These are phyloP conservation scores for Cinnamomum chago DNA, from an alignment of 164 flowering plant genomes.

Conservation along the genomic window DNA sequence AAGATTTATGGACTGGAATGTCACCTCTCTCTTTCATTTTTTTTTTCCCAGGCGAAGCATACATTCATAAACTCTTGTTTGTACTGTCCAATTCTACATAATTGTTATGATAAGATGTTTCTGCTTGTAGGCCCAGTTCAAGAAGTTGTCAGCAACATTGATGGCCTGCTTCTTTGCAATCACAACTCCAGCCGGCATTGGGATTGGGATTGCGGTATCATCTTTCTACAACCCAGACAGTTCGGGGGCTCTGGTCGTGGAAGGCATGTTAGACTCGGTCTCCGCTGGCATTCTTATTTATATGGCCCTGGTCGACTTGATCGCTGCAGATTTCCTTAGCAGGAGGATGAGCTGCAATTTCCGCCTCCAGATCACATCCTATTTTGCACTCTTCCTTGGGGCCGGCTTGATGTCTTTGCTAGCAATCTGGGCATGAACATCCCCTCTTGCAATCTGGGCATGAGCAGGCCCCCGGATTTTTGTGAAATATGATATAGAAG, in stretches of 20 bases:
- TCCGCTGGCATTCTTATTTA: conserved; percentile 90
- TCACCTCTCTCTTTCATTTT: background rate
- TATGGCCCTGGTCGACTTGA: conserved; percentile 91
- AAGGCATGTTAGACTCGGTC: conserved; percentile 69
- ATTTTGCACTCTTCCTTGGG: conserved; percentile 66
- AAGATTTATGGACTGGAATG: background rate
- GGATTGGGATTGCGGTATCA: conserved; percentile 53
- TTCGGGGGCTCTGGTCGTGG: conserved; percentile 57
- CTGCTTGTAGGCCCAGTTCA: conserved; percentile 48
- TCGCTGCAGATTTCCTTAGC: conserved; percentile 91
- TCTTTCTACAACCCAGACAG: conserved; percentile 69
- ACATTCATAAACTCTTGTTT: background rate
- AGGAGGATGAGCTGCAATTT: conserved; percentile 86
- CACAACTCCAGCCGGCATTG: conserved; percentile 77
- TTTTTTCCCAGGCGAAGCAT: background rate
- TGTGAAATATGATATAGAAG: background rate
- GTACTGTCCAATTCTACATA: background rate
- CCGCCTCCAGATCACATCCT: conserved; percentile 70
- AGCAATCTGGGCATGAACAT: conserved; percentile 74
- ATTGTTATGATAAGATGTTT: background rate
- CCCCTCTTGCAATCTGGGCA: background rate
- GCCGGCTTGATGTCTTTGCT: conserved; percentile 75
- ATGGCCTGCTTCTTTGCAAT: conserved; percentile 91
- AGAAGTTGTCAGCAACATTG: conserved; percentile 36
- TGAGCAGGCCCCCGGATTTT: too few relatives aligned